Evolutionary conservation across 2,329 filamentous ascomycete genomes (phyloP).

Genomic region (Scedosporium aurantiacum): DNA sequence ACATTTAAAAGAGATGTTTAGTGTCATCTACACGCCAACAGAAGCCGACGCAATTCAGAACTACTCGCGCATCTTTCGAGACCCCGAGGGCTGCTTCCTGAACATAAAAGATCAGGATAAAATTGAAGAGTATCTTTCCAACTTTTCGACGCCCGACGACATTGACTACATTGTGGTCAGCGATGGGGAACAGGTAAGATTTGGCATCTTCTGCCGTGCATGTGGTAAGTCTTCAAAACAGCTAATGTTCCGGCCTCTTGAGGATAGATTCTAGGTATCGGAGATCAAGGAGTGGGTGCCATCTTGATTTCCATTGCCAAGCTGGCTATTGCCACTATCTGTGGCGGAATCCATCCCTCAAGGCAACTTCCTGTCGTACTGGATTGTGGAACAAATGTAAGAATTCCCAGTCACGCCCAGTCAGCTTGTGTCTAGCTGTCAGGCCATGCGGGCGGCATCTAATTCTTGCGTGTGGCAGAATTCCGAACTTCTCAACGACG

Average conservation of each 20-base stretch:
- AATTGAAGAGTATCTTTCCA: slow-evolving; percentile 53
- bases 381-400: slow-evolving; percentile 61
- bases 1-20: slow-evolving; percentile 79
- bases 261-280: slow-evolving; percentile 73
- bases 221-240: not conserved
- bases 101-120: slow-evolving; percentile 59
- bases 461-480: slow-evolving; percentile 38
- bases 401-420: not conserved
- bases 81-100: slow-evolving; percentile 71
- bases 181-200: slow-evolving; percentile 4
- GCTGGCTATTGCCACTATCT: slow-evolving; percentile 69
- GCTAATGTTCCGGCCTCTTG: slow-evolving; percentile 13
- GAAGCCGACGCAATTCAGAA: slow-evolving; percentile 82
- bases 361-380: slow-evolving; percentile 70
- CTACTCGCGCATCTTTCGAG: slow-evolving; percentile 66
- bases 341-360: slow-evolving; percentile 75
- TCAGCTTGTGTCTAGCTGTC: no score
- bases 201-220: not conserved
- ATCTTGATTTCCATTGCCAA: slow-evolving; percentile 80
- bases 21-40: slow-evolving; percentile 82
- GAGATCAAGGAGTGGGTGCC: slow-evolving; percentile 77
- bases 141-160: slow-evolving; percentile 60
- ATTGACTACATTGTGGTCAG: slow-evolving; percentile 81
- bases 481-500: slow-evolving; percentile 58
- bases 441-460: not conserved